A percentile compares a stretch with the other conserved stretches of the same genome.
phyloP scores from a whole-genome alignment of 2,329 filamentous ascomycete genomes.

The Curvularia verruculosa region DNA sequence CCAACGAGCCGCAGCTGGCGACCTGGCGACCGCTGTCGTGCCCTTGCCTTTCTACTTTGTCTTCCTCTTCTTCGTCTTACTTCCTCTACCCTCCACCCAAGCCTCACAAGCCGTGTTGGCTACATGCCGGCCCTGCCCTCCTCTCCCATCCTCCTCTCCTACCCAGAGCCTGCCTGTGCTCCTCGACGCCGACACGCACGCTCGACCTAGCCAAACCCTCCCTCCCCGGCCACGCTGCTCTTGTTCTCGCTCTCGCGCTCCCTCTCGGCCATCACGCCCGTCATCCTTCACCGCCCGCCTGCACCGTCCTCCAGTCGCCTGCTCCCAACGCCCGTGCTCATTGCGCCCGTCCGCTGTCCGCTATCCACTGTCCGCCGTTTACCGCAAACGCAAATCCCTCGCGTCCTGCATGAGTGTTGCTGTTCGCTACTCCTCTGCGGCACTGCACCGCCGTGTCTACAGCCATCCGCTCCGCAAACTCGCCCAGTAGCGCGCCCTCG shows the following conservation, averaged over 20 bases:
- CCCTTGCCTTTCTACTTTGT: conserved; percentile 11
- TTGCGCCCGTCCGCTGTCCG: background rate
- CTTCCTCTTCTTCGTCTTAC: too few relatives aligned
- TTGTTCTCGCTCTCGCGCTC: background rate
- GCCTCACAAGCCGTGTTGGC: conserved; percentile 19
- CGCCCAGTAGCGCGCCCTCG: conserved; percentile 13
- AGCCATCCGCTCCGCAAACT: conserved; percentile 7
- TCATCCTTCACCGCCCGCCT: conserved; percentile 4
- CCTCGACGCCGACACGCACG: conserved; percentile 1
- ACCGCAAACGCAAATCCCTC: conserved; percentile 2
- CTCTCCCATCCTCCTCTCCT: conserved; percentile 1
- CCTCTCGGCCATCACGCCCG: background rate
- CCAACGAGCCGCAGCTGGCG: conserved; percentile 18
- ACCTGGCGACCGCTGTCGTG: conserved; percentile 7
- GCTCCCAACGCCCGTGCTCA: conserved; percentile 6
- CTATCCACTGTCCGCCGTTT: background rate
- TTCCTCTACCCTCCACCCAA: conserved; percentile 4
- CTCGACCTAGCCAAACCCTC: background rate
- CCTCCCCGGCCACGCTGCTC: background rate
- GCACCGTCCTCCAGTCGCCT: conserved; percentile 1
- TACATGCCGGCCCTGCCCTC: conserved; percentile 11
- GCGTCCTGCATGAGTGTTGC: conserved; percentile 31
- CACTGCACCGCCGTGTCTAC: conserved; percentile 25
- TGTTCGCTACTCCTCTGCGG: conserved; percentile 21
- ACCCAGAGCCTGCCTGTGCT: conserved; percentile 3